Conservation (phyloP, 2,329 filamentous ascomycete species). For the Penicillium aurantiogriseum region DNA sequence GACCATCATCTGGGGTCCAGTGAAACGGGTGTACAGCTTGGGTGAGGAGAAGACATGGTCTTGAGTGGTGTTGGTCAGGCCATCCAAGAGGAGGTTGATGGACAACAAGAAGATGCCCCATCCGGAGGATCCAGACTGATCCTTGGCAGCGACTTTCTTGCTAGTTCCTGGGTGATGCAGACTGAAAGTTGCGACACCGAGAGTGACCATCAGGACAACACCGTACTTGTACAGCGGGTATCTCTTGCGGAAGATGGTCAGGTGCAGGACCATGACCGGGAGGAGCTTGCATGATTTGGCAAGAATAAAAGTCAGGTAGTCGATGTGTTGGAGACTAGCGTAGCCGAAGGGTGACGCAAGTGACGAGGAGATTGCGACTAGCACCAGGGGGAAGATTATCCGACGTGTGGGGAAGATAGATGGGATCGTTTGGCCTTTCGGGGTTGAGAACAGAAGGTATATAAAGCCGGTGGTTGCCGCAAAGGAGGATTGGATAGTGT, state of each 20-base stretch:
- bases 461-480: conserved; percentile 77
- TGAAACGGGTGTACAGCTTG: conserved; percentile 69
- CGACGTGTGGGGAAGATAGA: conserved; percentile 70
- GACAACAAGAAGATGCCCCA: conserved; percentile 75
- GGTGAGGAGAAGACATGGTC: conserved; percentile 80
- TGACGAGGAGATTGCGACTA: conserved; percentile 83
- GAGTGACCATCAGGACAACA: conserved; percentile 85
- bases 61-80: conserved; percentile 93
- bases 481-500: conserved; percentile 90
- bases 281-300: conserved; percentile 98
- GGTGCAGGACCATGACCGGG: conserved; percentile 96
- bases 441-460: conserved; percentile 70
- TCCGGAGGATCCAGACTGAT: conserved; percentile 64
- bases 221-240: conserved; percentile 97
- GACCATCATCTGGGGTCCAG: conserved; percentile 98
- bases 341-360: conserved; percentile 96
- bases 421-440: conserved; percentile 47
- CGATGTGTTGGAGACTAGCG: conserved; percentile 85
- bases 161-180: conserved; percentile 70
- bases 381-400: conserved; percentile 74
- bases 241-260: conserved; percentile 81
- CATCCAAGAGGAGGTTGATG: conserved; percentile 92
- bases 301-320: conserved; percentile 97
- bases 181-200: conserved; percentile 92
- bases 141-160: conserved; percentile 50